Evolutionary conservation across 495 filamentous ascomycete genomes (phyloP).

Genomic region (Lasiosphaeria ovina): DNA sequence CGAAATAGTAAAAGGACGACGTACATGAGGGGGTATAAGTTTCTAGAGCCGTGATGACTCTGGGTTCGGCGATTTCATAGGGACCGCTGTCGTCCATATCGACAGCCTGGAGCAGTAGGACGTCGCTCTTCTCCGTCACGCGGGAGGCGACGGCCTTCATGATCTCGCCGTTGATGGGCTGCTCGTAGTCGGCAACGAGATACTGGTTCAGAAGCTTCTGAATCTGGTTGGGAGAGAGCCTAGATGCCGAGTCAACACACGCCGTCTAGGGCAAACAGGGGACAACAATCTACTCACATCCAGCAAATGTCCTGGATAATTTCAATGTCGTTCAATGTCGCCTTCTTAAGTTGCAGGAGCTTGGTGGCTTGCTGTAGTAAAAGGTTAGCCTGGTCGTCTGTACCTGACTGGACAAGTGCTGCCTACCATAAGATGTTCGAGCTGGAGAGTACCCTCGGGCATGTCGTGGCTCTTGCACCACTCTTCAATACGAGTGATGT

Average conservation of each 20-base stretch:
- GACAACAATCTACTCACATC: constrained; percentile 66
- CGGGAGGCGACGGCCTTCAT: constrained; percentile 98
- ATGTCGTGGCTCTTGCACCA: constrained; percentile 99
- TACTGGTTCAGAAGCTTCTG: constrained; percentile 99
- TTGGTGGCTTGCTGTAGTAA: constrained; percentile 85
- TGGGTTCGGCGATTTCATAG: constrained; percentile 96
- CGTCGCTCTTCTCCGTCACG: constrained; percentile 97
- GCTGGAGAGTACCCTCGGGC: constrained; percentile 95
- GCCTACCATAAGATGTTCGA: constrained; percentile 95
- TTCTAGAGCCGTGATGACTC: constrained; percentile 92
- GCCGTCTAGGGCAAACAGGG: neutral
- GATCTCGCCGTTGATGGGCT: constrained; percentile 98
- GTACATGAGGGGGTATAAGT: constrained; percentile 95
- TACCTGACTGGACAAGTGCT: neutral
- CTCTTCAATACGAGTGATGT: constrained; percentile 98
- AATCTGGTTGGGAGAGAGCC: constrained; percentile 97
- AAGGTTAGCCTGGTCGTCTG: constrained; percentile 26
- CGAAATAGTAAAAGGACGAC: constrained; percentile 29
- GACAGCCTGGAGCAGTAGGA: constrained; percentile 85
- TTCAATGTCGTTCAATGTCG: constrained; percentile 97
- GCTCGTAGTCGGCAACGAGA: constrained; percentile 97
- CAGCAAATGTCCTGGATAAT: constrained; percentile 99
- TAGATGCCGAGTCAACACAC: constrained; percentile 32
- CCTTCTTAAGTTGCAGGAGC: constrained; percentile 97
- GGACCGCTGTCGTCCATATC: constrained; percentile 99